Base-by-base conservation (phyloP, 2,329 filamentous ascomycete species). In the Cladorrhinum sp. region DNA sequence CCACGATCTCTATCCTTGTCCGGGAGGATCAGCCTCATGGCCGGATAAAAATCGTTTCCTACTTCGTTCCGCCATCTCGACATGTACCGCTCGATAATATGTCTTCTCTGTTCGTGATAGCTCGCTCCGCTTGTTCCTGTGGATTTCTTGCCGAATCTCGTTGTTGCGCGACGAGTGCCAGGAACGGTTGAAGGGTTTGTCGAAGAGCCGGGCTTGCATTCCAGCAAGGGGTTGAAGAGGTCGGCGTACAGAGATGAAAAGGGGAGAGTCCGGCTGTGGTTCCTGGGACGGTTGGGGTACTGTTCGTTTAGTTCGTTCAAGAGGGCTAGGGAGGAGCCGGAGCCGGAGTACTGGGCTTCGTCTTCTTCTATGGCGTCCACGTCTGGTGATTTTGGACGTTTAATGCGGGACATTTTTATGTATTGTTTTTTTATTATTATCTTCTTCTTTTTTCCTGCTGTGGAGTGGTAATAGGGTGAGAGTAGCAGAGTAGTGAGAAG, bases 1-100 rank as follows among this genome's bases (percentile, higher is more conserved):
- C 90, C 89, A 52, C 95, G 85, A 69, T 98, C 92, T 41, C 92
- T 86, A 71, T 99, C 95, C 71, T 96, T 96, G 69, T 96, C 92
- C 0, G 93, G 93, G 2, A 97, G 81, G 60, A 98, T 96, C 51
- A 99, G 83, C 20, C 95, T 87, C 74, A 99, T 84, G 1, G 92
- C 93, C 0, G 95, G 95, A 71, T 95, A 98, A 68, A 99, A 91
- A 74, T 99, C 95, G 67, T 91, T 79, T 24, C 95, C 95, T 22
- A 97, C 93, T 63, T 96, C 88, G 59, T 86, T 85, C 41, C 93
- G 85, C 95, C 95, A 99, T 72, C 86, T 83, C 13, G 84, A 83
- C 67, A 99, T 91, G 77, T 96, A 99, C 7, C 88, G 82, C 58
- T 93, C 85, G 65, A 99, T 92, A 66, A 97, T 90, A 67, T 87